Evolutionary conservation across 148 eudicot genomes (phyloP).

Genomic region (Bassia scoparia): DNA sequence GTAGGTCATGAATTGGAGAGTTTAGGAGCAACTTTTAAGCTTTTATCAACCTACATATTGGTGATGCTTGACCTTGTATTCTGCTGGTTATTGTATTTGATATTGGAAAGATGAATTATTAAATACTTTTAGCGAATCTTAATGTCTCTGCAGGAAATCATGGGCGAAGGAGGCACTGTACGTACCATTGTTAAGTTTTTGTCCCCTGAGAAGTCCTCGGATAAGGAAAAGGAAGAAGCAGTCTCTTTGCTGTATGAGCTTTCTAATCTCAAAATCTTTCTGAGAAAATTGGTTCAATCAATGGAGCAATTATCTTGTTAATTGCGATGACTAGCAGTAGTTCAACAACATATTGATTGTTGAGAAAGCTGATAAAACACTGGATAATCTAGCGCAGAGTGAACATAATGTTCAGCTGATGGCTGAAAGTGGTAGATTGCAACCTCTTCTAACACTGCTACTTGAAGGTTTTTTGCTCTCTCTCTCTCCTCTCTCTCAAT

Average conservation of each 20-base stretch:
- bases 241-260: conserved; percentile 78
- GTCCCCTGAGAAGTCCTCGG: conserved; percentile 56
- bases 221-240: conserved; percentile 63
- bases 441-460: conserved; percentile 68
- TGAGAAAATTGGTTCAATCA: conserved; percentile 79
- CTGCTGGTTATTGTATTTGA: background rate
- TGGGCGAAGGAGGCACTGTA: conserved; percentile 76
- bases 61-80: background rate
- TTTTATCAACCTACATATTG: background rate
- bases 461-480: conserved; percentile 78
- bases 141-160: conserved; percentile 53
- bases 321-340: conserved; percentile 89
- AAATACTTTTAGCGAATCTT: background rate
- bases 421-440: conserved; percentile 87
- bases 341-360: conserved; percentile 56
- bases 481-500: background rate
- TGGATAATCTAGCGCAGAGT: conserved; percentile 66
- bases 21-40: background rate
- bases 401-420: conserved; percentile 80
- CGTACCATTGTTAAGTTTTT: conserved; percentile 70
- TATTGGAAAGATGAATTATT: background rate
- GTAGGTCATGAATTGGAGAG: background rate
- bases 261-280: conserved; percentile 63
- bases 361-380: conserved; percentile 70
- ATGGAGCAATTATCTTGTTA: conserved; percentile 83